Evolutionary conservation across 164 flowering plant species (phyloP).

Genomic region (Vitis rotundifolia): DNA sequence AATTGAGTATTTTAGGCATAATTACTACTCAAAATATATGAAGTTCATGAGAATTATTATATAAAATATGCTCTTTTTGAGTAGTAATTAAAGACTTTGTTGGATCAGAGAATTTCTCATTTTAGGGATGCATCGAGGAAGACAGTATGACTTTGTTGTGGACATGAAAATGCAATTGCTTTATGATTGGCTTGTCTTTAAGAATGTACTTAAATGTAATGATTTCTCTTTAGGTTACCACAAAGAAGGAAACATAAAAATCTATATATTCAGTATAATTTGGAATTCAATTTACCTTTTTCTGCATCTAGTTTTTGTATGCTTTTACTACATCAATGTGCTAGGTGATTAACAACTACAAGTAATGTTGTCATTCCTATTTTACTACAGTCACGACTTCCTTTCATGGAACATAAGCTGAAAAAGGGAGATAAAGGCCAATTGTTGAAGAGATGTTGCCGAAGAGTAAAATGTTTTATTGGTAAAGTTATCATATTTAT

Average conservation of each 20-base stretch:
- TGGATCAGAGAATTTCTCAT: too few relatives aligned
- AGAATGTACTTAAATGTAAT: not conserved
- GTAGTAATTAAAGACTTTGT: too few relatives aligned
- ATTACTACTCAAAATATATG: too few relatives aligned
- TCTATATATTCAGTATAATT: too few relatives aligned
- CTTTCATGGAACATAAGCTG: slow-evolving; percentile 70
- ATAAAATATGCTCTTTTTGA: too few relatives aligned
- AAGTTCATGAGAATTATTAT: too few relatives aligned
- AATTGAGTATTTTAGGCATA: too few relatives aligned
- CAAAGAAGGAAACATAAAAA: not conserved
- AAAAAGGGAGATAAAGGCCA: slow-evolving; percentile 54
- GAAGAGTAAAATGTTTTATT: slow-evolving; percentile 77
- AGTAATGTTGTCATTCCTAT: not conserved
- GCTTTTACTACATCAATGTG: not conserved
- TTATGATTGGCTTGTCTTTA: not conserved
- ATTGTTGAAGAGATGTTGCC: slow-evolving; percentile 52
- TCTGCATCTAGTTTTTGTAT: not conserved
- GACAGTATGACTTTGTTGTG: not conserved
- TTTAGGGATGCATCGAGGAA: too few relatives aligned
- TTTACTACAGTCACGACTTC: slow-evolving; percentile 54
- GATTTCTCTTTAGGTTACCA: not conserved
- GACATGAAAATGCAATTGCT: not conserved
- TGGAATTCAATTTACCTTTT: not conserved
- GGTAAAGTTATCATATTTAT: slow-evolving; percentile 38
- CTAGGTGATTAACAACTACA: not conserved